Percentiles rank a stretch among this genome's conserved stretches.
Conservation (phyloP, 805 yeast genomes). For the Nakazawaea wickerhamii region DNA sequence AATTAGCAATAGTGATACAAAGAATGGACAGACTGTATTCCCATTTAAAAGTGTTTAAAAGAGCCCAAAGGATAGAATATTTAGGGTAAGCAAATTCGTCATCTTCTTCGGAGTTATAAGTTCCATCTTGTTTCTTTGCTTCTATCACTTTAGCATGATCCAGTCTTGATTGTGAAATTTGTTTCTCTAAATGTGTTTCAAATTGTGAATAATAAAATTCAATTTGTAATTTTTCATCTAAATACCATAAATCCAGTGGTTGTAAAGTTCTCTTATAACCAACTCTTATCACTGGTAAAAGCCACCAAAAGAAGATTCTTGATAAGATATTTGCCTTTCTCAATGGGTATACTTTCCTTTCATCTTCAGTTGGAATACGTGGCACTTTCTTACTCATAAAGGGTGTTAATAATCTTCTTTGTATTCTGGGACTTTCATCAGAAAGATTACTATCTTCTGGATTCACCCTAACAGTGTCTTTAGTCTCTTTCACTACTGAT, state of each 20-base stretch:
- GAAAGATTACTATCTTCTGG: not conserved
- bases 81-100: slow-evolving; percentile 35
- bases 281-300: slow-evolving; percentile 51
- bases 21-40: slow-evolving; percentile 35
- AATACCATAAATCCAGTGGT: slow-evolving; percentile 54
- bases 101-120: slow-evolving; percentile 30
- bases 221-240: slow-evolving; percentile 38
- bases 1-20: slow-evolving; percentile 42
- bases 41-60: slow-evolving; percentile 40
- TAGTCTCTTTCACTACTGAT: not conserved
- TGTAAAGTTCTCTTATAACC: slow-evolving; percentile 71
- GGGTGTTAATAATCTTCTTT: slow-evolving; percentile 29
- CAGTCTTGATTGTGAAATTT: slow-evolving; percentile 20
- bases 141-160: slow-evolving; percentile 27
- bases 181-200: slow-evolving; percentile 25
- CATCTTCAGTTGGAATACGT: slow-evolving; percentile 46
- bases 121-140: slow-evolving; percentile 25
- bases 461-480: not conserved
- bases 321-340: slow-evolving; percentile 33
- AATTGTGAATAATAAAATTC: slow-evolving; percentile 34
- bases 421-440: slow-evolving; percentile 12
- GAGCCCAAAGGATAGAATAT: slow-evolving; percentile 32
- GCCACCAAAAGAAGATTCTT: slow-evolving; percentile 58
- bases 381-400: slow-evolving; percentile 38
- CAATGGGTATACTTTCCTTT: slow-evolving; percentile 42